Percentiles rank a stretch among this genome's conserved stretches.
These are phyloP conservation scores for Aureobasidium sp. DNA, from an alignment of 2,329 filamentous ascomycete species.

Conservation along the genomic window DNA sequence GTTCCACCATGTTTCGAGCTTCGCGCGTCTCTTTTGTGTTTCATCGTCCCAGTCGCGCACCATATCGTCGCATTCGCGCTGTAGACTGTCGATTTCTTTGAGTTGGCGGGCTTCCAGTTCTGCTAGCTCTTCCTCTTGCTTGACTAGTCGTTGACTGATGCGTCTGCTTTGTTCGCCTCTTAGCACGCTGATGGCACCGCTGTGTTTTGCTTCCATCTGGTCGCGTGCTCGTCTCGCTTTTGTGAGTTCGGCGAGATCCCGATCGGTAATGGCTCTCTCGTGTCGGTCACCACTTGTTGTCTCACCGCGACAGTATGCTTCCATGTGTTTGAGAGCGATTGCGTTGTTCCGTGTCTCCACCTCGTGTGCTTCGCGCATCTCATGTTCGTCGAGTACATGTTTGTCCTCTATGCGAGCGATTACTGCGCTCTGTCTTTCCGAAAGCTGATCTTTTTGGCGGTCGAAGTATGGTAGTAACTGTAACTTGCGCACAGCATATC, in stretches of 20 bases:
- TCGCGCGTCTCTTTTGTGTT: not conserved
- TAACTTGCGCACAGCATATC: not conserved
- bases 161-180: conserved; percentile 36
- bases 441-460: conserved; percentile 11
- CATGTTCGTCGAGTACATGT: conserved; percentile 35
- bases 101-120: conserved; percentile 27
- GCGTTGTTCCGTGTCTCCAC: conserved; percentile 34
- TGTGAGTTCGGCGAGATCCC: conserved; percentile 35
- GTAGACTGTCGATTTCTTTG: conserved; percentile 18
- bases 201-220: conserved; percentile 33
- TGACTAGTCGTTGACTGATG: conserved; percentile 25
- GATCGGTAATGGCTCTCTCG: conserved; percentile 32
- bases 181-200: conserved; percentile 38
- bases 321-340: conserved; percentile 39
- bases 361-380: conserved; percentile 32
- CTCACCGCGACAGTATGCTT: conserved; percentile 37
- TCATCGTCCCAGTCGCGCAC: conserved; percentile 1
- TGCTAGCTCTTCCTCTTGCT: conserved; percentile 32
- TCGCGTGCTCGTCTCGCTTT: conserved; percentile 30
- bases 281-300: conserved; percentile 23
- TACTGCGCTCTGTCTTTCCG: conserved; percentile 25
- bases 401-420: conserved; percentile 36
- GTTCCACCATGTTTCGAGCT: conserved; percentile 14
- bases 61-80: conserved; percentile 9
- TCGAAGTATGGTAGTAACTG: conserved; percentile 6